Conservation (phyloP, 768 basidiomycete genomes). For the Pulveroboletus sp. region DNA sequence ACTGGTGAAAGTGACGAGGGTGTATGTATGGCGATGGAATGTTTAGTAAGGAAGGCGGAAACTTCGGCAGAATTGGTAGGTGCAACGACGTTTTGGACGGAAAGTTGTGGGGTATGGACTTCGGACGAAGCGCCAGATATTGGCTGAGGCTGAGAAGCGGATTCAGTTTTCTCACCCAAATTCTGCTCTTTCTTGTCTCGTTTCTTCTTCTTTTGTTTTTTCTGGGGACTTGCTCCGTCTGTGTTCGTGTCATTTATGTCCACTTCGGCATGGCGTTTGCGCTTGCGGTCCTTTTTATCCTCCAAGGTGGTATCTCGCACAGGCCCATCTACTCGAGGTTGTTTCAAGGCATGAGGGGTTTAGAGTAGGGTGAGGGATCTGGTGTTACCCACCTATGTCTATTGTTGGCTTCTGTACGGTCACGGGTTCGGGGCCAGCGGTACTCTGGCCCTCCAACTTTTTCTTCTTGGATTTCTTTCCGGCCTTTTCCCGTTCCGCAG, state of each 20-base stretch:
- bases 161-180: too few relatives aligned
- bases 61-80: constrained; percentile 35
- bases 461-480: constrained; percentile 16
- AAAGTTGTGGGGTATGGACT: constrained; percentile 15
- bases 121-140: constrained; percentile 1
- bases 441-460: neutral
- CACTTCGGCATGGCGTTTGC: constrained; percentile 14
- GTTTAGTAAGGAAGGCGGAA: constrained; percentile 61
- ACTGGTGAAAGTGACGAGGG: constrained; percentile 43
- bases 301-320: constrained; percentile 6
- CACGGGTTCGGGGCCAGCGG: neutral
- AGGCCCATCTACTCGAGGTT: neutral
- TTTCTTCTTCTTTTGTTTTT: constrained; percentile 29
- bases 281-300: constrained; percentile 24
- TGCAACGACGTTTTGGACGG: constrained; percentile 14
- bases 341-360: neutral
- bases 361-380: neutral
- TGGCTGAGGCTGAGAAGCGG: neutral
- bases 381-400: constrained; percentile 2
- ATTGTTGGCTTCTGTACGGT: neutral
- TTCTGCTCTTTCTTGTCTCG: constrained; percentile 15
- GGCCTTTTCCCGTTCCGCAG: constrained; percentile 2
- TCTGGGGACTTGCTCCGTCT: constrained; percentile 11
- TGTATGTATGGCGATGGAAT: constrained; percentile 70
- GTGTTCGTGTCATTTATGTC: neutral